A percentile compares a stretch with the other conserved stretches of the same genome.
phyloP scores from a whole-genome alignment of 768 basidiomycete species.

The Fibroporia radiculosa region DNA sequence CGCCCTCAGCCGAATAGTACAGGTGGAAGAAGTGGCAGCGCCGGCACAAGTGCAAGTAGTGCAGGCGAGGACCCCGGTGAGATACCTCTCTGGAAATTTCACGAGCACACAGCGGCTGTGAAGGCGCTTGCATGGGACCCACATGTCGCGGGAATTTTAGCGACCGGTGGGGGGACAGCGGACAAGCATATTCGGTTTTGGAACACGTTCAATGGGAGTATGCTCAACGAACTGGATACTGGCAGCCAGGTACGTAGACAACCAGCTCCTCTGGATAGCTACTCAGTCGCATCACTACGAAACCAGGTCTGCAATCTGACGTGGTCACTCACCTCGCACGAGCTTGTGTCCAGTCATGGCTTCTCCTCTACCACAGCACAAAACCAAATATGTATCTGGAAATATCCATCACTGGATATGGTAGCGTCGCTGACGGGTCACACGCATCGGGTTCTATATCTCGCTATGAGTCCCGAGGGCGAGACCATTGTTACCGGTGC shows the following conservation, averaged over 20 bases:
- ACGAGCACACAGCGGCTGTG: constrained; percentile 94
- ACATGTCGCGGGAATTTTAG: constrained; percentile 83
- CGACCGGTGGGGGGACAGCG: constrained; percentile 96
- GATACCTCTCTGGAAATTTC: constrained; percentile 85
- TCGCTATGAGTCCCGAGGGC: constrained; percentile 97
- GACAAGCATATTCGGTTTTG: constrained; percentile 98
- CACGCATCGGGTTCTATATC: constrained; percentile 88
- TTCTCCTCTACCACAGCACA: constrained; percentile 91
- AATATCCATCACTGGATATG: constrained; percentile 88
- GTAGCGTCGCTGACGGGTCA: constrained; percentile 94
- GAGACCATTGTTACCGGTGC: constrained; percentile 98
- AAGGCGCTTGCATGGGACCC: constrained; percentile 99
- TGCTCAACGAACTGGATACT: constrained; percentile 86
- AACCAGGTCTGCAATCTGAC: constrained; percentile 91
- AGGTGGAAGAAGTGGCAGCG: constrained; percentile 10
- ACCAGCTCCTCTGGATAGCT: not conserved
- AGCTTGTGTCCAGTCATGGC: constrained; percentile 96
- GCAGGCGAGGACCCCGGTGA: constrained; percentile 25
- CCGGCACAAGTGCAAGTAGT: constrained; percentile 17
- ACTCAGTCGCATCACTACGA: not conserved
- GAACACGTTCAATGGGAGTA: constrained; percentile 82
- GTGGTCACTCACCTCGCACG: constrained; percentile 93
- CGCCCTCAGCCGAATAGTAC: constrained; percentile 29
- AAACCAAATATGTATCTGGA: constrained; percentile 95
- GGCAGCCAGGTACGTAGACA: constrained; percentile 74